Percentiles rank a stretch among this genome's conserved stretches.
phyloP scores from a whole-genome alignment of 176 grass and related monocot genomes.

The Aegilops umbellulata region DNA sequence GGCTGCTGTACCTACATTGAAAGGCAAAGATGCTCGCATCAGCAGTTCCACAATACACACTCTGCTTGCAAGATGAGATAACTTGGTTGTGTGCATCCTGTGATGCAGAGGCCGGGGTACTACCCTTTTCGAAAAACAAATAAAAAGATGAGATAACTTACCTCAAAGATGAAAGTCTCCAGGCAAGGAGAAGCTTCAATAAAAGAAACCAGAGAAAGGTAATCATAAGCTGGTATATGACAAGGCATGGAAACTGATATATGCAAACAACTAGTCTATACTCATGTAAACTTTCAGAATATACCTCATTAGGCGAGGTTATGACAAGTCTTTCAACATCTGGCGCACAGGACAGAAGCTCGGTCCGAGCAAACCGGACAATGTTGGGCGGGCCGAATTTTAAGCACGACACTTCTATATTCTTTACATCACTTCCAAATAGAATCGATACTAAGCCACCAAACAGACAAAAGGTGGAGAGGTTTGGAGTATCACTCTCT shows the following conservation, averaged over 20 bases:
- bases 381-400: background rate
- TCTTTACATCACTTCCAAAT: too few relatives aligned
- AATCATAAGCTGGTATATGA: background rate
- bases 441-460: too few relatives aligned
- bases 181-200: slow-evolving; percentile 8
- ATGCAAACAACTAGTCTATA: background rate
- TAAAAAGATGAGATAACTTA: background rate
- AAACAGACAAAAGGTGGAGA: background rate
- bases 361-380: background rate
- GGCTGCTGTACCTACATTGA: too few relatives aligned
- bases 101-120: too few relatives aligned
- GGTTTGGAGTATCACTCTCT: background rate
- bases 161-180: background rate
- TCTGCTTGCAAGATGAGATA: too few relatives aligned
- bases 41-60: too few relatives aligned
- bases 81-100: too few relatives aligned
- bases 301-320: background rate
- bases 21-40: too few relatives aligned
- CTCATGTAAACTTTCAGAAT: background rate
- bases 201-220: slow-evolving; percentile 21
- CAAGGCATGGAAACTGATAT: background rate
- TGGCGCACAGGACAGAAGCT: background rate
- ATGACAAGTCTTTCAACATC: background rate
- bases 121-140: too few relatives aligned
- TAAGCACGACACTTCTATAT: too few relatives aligned